Evolutionary conservation across 495 filamentous ascomycete genomes (phyloP).

Genomic region (Lophium mytilinum): DNA sequence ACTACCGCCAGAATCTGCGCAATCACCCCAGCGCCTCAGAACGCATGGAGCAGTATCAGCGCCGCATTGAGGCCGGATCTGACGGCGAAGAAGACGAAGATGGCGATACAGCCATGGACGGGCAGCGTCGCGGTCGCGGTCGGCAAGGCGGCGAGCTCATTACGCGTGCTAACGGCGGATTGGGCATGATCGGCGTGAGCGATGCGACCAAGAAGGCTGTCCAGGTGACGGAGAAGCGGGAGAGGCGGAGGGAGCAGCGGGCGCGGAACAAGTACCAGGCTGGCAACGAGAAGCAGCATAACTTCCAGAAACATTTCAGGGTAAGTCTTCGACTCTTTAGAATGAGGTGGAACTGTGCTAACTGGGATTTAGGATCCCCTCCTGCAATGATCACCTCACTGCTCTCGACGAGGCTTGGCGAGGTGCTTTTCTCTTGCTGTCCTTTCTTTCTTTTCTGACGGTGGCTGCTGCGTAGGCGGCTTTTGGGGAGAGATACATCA

Average conservation of each 20-base stretch:
- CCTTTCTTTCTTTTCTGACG: neutral
- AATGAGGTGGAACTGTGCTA: neutral
- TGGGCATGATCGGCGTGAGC: constrained; percentile 67
- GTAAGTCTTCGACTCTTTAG: constrained; percentile 34
- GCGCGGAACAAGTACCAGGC: constrained; percentile 51
- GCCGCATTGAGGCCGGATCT: constrained; percentile 21
- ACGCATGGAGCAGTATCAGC: constrained; percentile 35
- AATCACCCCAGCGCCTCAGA: constrained; percentile 67
- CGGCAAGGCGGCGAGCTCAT: constrained; percentile 58
- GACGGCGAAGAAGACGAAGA: constrained; percentile 27
- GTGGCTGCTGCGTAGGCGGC: no score
- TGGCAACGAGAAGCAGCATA: constrained; percentile 54
- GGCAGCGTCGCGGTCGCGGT: constrained; percentile 32
- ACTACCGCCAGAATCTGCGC: constrained; percentile 89
- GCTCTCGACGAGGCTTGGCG: no score
- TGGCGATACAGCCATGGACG: constrained; percentile 43
- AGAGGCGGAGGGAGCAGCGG: constrained; percentile 52
- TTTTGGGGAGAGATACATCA: no score
- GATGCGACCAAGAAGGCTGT: constrained; percentile 63
- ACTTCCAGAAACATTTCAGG: constrained; percentile 72
- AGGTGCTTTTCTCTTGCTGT: neutral
- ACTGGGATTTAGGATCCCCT: constrained; percentile 16
- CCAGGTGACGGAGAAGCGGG: constrained; percentile 54
- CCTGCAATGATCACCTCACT: constrained; percentile 21
- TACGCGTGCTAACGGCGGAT: constrained; percentile 59